These are phyloP conservation scores for Kwoniella heveanensis DNA, from an alignment of 768 basidiomycete genomes.

Conservation along the genomic window DNA sequence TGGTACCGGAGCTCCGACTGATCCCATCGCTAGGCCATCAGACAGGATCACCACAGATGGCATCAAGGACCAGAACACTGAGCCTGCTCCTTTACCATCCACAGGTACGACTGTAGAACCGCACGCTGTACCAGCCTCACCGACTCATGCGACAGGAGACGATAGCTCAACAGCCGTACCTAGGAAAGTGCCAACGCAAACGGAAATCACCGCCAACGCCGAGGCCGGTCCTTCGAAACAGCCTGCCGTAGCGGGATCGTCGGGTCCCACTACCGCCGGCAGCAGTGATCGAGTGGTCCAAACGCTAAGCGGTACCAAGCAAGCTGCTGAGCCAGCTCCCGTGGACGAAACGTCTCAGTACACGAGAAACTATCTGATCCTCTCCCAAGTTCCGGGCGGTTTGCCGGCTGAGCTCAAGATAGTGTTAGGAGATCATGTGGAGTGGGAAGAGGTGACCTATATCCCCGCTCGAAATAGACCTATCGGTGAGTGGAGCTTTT, in stretches of 20 bases:
- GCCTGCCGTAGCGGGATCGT: background rate
- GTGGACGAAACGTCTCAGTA: conserved; percentile 26
- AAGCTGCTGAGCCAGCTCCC: background rate
- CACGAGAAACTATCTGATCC: conserved; percentile 51
- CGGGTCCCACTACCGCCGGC: background rate
- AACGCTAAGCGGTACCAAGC: background rate
- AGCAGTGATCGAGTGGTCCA: background rate
- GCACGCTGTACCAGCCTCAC: too few relatives aligned
- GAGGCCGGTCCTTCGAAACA: background rate
- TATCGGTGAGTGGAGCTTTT: conserved; percentile 24
- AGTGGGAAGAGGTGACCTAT: conserved; percentile 59
- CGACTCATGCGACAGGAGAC: too few relatives aligned
- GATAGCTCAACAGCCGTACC: too few relatives aligned
- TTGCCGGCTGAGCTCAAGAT: conserved; percentile 69
- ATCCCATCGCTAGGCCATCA: too few relatives aligned
- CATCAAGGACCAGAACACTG: too few relatives aligned
- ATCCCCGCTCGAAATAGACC: conserved; percentile 45
- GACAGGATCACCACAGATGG: too few relatives aligned
- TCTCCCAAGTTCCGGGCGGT: conserved; percentile 50
- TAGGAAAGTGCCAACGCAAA: too few relatives aligned
- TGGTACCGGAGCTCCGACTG: too few relatives aligned
- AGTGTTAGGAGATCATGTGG: conserved; percentile 80
- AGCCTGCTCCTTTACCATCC: too few relatives aligned
- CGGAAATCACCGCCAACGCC: too few relatives aligned
- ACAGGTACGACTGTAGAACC: too few relatives aligned